These are phyloP conservation scores for Puccinia novopanici DNA, from an alignment of 1,284 basidiomycete genomes.

Conservation along the genomic window DNA sequence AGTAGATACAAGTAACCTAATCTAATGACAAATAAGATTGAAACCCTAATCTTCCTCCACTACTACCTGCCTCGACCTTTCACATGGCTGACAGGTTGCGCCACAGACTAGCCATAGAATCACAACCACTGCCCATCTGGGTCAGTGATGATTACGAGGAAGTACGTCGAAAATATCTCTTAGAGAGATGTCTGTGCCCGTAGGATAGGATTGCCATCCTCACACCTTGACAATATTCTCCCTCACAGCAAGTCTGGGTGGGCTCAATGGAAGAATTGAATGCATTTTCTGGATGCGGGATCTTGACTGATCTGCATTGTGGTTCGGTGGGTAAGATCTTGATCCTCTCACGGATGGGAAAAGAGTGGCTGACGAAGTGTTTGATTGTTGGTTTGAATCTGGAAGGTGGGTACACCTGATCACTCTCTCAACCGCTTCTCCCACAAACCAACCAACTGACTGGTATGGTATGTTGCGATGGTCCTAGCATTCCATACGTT, in stretches of 20 bases:
- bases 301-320: constrained; percentile 89
- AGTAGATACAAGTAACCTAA: too few relatives aligned
- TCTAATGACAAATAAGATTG: too few relatives aligned
- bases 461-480: constrained; percentile 20
- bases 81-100: too few relatives aligned
- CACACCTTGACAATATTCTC: not conserved
- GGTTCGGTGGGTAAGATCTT: constrained; percentile 95
- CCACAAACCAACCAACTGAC: not conserved
- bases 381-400: constrained; percentile 99
- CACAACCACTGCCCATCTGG: constrained; percentile 97
- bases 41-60: too few relatives aligned
- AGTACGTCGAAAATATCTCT: constrained; percentile 61
- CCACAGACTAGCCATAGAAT: too few relatives aligned
- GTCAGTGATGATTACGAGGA: constrained; percentile 89
- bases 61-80: too few relatives aligned
- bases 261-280: constrained; percentile 88
- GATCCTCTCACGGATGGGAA: constrained; percentile 88
- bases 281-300: constrained; percentile 77
- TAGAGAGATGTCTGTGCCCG: too few relatives aligned
- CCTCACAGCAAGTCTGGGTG: constrained; percentile 74
- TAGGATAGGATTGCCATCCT: too few relatives aligned
- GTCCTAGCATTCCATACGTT: constrained; percentile 90
- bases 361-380: constrained; percentile 89
- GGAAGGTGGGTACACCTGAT: constrained; percentile 71
- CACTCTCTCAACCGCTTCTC: not conserved